Evolutionary conservation across 2,329 filamentous ascomycete species (phyloP), one percentile per base, ranked within the genome.

Genomic region (Clarireedia sp.): DNA sequence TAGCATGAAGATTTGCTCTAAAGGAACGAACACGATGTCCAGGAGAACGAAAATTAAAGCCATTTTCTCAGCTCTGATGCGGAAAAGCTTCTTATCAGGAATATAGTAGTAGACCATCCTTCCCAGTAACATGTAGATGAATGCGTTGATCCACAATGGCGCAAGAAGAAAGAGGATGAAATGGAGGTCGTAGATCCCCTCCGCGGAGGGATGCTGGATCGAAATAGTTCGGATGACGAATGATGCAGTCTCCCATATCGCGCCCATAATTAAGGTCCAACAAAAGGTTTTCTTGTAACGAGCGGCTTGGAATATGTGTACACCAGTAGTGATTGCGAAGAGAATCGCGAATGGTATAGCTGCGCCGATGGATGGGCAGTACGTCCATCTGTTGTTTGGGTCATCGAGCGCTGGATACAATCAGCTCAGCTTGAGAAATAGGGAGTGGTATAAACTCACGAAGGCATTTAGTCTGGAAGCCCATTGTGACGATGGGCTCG

Each of bases 31-130:
- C 19, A 73, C 38, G n/a, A 78, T 60, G 59, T 78, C 75, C 36
- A 76, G 67, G 66, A 72, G 72, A 8, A 79, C 74, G 48, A 79
- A 78, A 38, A 73, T 63, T 43, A 71, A 70, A 14, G 74, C 73
- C 56, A 79, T 69, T 17, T 67, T 67, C 24, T 66, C 59, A 1
- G 68, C 69, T n/a, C 60, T 59, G 37, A 74, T 60, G 2, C 62
- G 50, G 53, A 61, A 65, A 3, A 73, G 64, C 60, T 63, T 67
- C 63, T 62, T 69, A 9, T 70, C 67, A 1, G 73, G 72, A 23
- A 74, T 19, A 51, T 66, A 69, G 59, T 66, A 69, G 52, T 63
- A 66, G 2, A 70, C 63, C 65, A 70, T 68, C 7, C 68, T 53
- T 5, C 66, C 68, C 9, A 70, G 48, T 6, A 69, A 63, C 67